Base-by-base conservation (phyloP, 1,284 basidiomycete species). In the Mrakiaceae sp. region DNA sequence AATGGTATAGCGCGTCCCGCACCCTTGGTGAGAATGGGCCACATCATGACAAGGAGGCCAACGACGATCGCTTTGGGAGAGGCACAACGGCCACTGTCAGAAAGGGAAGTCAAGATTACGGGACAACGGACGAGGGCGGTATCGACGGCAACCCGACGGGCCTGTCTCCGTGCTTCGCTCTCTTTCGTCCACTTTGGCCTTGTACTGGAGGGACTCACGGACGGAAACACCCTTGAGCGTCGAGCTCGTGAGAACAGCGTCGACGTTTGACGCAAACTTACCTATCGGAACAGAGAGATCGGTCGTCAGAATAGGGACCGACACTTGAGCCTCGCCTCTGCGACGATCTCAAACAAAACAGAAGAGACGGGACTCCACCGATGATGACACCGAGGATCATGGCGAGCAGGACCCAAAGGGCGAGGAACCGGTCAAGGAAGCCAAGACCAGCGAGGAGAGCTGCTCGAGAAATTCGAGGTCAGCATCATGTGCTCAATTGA, bases 1-100 rank as follows among this genome's bases (percentile, higher is more conserved):
- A 40, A 12, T 16, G 42, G 39, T 6, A 5, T 11, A 43, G 12
- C 11, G 11, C 40, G 6, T 43, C 43, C 54, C 58, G 58, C 58
- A 55, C 62, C 76, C 64, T 80, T 79, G 46, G 79, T 78, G 40
- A 80, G 70, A 53, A 87, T 83, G 1, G 90, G 90, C 86, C 88
- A 92, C 87, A 93, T 94, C 90, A 94, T 93, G 62, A 90, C 79
- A 40, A 92, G 82, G 65, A 88, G 82, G 2, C 87, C 88, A 51
- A 88, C 78, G 1, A 84, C 84, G 62, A 90, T 87, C 0, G 87
- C 87, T 89, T 43, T 12, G 7, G 9, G 68, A 50, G 12, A 44
- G 64, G 27, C 62, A 50, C 47, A 40, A 10, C 0, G 5, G 27
- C 44, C 12, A 6, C 8, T 2, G 39, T 60, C 40, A 48, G 42